Evolutionary conservation across 305 asterid genomes (phyloP).

Genomic region (Ruellia speciosa): DNA sequence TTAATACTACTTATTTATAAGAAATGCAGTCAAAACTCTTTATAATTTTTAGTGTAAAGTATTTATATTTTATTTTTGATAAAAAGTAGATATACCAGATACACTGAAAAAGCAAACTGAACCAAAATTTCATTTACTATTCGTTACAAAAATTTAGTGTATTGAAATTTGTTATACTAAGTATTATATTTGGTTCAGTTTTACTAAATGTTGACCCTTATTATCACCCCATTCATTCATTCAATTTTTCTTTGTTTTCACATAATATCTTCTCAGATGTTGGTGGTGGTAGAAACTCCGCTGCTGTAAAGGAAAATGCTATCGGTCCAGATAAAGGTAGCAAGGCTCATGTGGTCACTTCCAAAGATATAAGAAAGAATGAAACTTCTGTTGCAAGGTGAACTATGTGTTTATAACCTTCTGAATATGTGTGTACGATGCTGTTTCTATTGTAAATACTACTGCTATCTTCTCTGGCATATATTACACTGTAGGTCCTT

Average conservation of each 20-base stretch:
- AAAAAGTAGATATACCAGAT: neutral
- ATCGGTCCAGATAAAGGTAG: conserved; percentile 34
- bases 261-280: conserved; percentile 28
- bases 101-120: neutral
- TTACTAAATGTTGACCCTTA: neutral
- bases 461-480: conserved; percentile 9
- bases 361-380: conserved; percentile 46
- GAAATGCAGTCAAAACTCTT: no score
- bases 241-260: conserved; percentile 17
- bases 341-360: conserved; percentile 30
- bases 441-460: conserved; percentile 15
- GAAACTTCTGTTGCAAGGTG: conserved; percentile 52
- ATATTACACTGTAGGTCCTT: conserved; percentile 14
- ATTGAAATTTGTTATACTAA: no score
- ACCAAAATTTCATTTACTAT: neutral
- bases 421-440: conserved; percentile 11
- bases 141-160: no score
- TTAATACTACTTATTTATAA: no score
- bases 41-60: no score
- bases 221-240: conserved; percentile 7
- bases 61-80: no score
- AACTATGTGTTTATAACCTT: conserved; percentile 20
- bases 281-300: conserved; percentile 40
- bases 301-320: conserved; percentile 35
- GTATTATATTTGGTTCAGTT: neutral